phyloP scores from a whole-genome alignment of 2,329 filamentous ascomycete species.

The Cercospora sp. region DNA sequence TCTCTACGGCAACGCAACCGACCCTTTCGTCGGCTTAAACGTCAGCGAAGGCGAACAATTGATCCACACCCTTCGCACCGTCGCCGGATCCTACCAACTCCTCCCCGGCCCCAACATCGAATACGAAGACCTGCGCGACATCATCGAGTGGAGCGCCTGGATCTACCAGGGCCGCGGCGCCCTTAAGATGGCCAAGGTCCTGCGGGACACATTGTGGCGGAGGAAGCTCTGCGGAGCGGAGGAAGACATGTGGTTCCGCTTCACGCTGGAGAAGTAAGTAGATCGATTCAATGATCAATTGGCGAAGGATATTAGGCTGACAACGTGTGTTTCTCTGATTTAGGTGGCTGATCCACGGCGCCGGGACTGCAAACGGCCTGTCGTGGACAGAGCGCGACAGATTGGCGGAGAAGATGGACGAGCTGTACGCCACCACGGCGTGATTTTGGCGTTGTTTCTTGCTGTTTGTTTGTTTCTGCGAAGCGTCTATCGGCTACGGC shows the following conservation, averaged over 20 bases:
- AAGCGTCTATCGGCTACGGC: neutral
- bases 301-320: neutral
- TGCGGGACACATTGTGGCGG: neutral
- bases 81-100: neutral
- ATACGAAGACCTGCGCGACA: neutral
- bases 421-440: neutral
- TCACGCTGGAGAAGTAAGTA: neutral
- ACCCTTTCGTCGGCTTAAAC: neutral
- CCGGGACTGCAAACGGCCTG: neutral
- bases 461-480: neutral
- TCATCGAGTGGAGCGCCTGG: neutral
- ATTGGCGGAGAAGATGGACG: neutral
- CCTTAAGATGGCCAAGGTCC: neutral
- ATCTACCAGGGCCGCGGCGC: neutral
- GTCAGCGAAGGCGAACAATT: neutral
- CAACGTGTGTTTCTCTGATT: neutral
- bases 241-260: neutral
- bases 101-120: slow-evolving; percentile 1
- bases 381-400: neutral
- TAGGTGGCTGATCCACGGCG: neutral
- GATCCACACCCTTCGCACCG: neutral
- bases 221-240: slow-evolving; percentile 1
- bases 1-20: neutral
- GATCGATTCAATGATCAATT: neutral
- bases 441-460: neutral